A percentile compares a stretch with the other conserved stretches of the same genome.
These are phyloP conservation scores for Rhodomyrtus tomentosa DNA, from an alignment of 345 rosid species.

Conservation along the genomic window DNA sequence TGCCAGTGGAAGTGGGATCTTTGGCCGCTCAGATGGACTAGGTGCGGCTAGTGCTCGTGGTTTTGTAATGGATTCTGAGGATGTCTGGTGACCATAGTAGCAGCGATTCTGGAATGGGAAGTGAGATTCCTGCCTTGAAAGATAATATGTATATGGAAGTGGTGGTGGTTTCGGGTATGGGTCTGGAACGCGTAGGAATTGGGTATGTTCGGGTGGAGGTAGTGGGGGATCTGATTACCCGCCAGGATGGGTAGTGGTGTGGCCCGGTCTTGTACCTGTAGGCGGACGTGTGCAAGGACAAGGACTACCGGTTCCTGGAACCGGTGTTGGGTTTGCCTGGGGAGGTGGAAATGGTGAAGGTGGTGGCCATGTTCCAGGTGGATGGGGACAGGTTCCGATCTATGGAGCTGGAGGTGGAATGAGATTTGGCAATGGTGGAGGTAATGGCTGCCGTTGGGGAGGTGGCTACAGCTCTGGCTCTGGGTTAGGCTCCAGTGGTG, in stretches of 20 bases:
- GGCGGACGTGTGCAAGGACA: neutral
- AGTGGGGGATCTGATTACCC: neutral
- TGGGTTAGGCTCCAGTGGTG: neutral
- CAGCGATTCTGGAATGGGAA: neutral
- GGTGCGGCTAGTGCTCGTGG: neutral
- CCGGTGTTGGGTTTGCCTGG: neutral
- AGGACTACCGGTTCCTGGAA: neutral
- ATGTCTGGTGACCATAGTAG: neutral
- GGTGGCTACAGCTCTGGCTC: neutral
- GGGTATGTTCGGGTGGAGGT: neutral
- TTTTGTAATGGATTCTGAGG: neutral
- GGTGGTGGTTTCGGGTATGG: neutral
- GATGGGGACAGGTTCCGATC: neutral
- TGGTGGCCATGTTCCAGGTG: neutral
- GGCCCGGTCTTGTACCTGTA: neutral
- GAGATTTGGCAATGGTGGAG: conserved; percentile 1
- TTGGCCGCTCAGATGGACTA: neutral
- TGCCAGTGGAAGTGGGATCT: neutral
- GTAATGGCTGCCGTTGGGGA: neutral
- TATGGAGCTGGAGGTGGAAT: neutral
- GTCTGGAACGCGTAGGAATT: neutral
- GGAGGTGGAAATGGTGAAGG: neutral
- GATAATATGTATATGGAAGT: neutral
- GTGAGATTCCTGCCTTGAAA: neutral
- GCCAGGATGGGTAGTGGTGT: neutral